A percentile compares a stretch with the other conserved stretches of the same genome.
These are phyloP conservation scores for Dryas alaskensis DNA, from an alignment of 306 rosid species.

Conservation along the genomic window DNA sequence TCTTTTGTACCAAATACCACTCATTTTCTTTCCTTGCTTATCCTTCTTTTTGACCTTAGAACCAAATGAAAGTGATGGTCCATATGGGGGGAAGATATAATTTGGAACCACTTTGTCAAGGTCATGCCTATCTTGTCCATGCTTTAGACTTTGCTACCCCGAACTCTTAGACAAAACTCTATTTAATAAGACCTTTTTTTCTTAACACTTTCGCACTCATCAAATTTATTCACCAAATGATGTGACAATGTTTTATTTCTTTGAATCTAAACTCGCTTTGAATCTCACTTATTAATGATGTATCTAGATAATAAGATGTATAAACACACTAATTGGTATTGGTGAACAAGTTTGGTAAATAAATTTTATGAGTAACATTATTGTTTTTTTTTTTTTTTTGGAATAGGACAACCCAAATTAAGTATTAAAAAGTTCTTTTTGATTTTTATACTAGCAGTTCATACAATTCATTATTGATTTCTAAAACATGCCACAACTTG, in stretches of 20 bases:
- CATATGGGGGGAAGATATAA: neutral
- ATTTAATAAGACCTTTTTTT: no score
- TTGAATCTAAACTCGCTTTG: neutral
- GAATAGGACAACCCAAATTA: neutral
- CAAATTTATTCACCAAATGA: no score
- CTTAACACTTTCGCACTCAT: no score
- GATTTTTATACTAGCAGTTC: neutral
- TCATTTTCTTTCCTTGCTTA: slow-evolving; percentile 6
- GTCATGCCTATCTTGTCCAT: neutral
- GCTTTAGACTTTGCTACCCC: neutral
- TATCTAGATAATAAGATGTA: no score
- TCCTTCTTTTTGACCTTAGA: slow-evolving; percentile 27
- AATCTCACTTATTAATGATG: no score
- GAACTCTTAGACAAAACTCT: neutral
- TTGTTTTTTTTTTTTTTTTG: neutral
- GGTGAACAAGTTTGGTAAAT: no score
- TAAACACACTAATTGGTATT: no score
- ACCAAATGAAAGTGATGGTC: slow-evolving; percentile 15
- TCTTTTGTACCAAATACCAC: slow-evolving; percentile 8
- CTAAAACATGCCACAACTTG: slow-evolving; percentile 13
- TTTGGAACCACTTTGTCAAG: neutral
- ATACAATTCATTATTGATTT: neutral
- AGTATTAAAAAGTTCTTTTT: neutral
- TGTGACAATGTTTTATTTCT: no score
- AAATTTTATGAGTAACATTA: no score